Evolutionary conservation across 768 basidiomycete species (phyloP), one percentile per base, ranked within the genome.

Genomic region (Termitomyces sp.): DNA sequence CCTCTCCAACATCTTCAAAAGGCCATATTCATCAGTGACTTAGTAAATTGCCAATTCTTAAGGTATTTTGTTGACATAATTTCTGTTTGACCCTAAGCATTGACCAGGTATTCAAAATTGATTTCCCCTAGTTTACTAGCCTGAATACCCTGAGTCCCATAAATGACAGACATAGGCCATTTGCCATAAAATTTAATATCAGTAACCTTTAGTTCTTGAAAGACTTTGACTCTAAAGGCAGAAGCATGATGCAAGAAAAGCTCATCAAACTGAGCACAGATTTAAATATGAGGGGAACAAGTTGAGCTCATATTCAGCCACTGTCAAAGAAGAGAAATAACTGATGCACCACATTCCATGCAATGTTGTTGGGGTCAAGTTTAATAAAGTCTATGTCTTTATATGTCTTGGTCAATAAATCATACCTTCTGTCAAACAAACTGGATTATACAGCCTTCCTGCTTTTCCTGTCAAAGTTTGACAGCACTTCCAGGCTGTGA

Each of bases 1-100:
- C 75, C 80, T 27, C 63, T 73, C 84, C 84, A 88, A 60, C 88
- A 88, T 2, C 82, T 84, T 86, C 86, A 88, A 19, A 77, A 69
- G 1, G 86, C 86, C 16, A 86, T 73, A 58, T 86, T 87, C 57
- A 73, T 75, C 47, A 88, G 64, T 2, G 74, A 73, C 41, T 77
- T 70, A 34, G 79, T 84, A 66, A 79, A 79, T 32, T 70, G 72
- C 17, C 86, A 72, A 57, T 84, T 83, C 51, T 77, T 75, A 37
- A 86, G 70, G 59, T 86, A 84, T 46, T 78, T 79, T 14, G 77
- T 79, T 1, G 82, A 82, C 67, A 88, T 72, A 58, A 88, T 61
- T 2, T 86, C 86, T 0, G 72, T 69, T 1, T 85, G 76, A 35
- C 86, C 86, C 3, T 77, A 78, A 3, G 83, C 85, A 62, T 88